Percentiles rank a stretch among this genome's conserved stretches.
phyloP scores from a whole-genome alignment of 139 green algal species.

The Micromonas pusilla region DNA sequence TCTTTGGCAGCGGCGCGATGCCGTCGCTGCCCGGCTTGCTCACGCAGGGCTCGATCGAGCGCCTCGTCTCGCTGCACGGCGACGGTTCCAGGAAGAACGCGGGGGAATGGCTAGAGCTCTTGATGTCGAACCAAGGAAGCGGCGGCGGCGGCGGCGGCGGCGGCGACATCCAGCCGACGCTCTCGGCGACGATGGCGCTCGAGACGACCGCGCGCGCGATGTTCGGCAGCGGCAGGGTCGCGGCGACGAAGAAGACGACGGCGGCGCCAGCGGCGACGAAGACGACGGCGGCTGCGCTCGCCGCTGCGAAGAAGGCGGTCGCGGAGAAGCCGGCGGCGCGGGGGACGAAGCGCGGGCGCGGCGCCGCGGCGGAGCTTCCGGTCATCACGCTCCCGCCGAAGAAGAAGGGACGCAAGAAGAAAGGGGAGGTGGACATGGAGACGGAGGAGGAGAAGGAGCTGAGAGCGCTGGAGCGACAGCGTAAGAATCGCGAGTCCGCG shows the following conservation, averaged over 20 bases:
- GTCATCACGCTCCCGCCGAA: neutral
- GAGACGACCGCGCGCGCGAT: neutral
- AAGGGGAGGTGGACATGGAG: neutral
- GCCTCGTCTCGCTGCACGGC: no score
- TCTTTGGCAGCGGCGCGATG: no score
- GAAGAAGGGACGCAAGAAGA: neutral
- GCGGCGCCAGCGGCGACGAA: neutral
- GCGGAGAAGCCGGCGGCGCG: neutral
- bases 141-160: no score
- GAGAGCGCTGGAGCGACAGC: neutral
- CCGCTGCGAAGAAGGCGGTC: no score
- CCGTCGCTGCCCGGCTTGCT: no score
- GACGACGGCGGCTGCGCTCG: neutral
- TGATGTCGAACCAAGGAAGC: no score
- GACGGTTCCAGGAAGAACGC: no score
- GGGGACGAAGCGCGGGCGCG: neutral
- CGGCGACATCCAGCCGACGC: no score
- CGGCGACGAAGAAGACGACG: neutral
- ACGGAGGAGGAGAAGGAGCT: slow-evolving; percentile 11
- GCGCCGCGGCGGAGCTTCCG: neutral
- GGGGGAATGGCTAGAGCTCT: no score
- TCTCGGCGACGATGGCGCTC: no score
- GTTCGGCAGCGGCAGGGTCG: neutral
- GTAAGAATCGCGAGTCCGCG: slow-evolving; percentile 4
- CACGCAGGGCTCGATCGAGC: no score